Evolutionary conservation across 2,329 filamentous ascomycete species (phyloP), one percentile per base, ranked within the genome.

Genomic region (Chaetothyriales sp.): DNA sequence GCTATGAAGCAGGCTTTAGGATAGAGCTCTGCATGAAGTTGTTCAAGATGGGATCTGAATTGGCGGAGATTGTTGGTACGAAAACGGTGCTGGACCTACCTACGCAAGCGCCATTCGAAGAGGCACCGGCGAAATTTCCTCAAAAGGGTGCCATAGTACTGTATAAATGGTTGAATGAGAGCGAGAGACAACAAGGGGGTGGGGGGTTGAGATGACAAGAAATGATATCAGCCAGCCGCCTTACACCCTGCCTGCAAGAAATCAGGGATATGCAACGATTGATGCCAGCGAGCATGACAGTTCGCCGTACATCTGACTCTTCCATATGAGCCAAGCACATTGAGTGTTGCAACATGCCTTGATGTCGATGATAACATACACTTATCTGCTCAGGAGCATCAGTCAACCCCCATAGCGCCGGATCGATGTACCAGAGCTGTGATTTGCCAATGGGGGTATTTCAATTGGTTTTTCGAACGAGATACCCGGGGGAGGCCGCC

Each of bases 1-100:
- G 61, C 13, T 70, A 69, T 49, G 64, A 69, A 50, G 66, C 66
- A 9, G 68, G 68, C 1, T 70, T 82, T 62, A 74, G 77, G 45
- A 73, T 81, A 5, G 71, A 80, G 61, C 59, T 81, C 58, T 81
- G 81, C 76, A 69, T 69, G 54, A 81, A 81, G 60, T 77, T 81
- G 58, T 74, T 82, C 52, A 66, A 68, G 1, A 61, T 81, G 18
- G 78, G 77, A 0, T 68, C 78, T 0, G 72, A 77, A 7, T 73
- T 75, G 64, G 77, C 77, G n/a, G 66, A 73, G 54, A 65, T 70
- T 15, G 71, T 79, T 4, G 77, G 73, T 0, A 70, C 74, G 15
- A 67, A 65, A 44, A 69, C 77, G 51, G 71, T 73, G 4, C 61
- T 81, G 40, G 76, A 77, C 1, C 66, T 72, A 4, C 66, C 64